Evolutionary conservation across 148 eudicot species (phyloP).

Genomic region (Nepenthes mirabilis): DNA sequence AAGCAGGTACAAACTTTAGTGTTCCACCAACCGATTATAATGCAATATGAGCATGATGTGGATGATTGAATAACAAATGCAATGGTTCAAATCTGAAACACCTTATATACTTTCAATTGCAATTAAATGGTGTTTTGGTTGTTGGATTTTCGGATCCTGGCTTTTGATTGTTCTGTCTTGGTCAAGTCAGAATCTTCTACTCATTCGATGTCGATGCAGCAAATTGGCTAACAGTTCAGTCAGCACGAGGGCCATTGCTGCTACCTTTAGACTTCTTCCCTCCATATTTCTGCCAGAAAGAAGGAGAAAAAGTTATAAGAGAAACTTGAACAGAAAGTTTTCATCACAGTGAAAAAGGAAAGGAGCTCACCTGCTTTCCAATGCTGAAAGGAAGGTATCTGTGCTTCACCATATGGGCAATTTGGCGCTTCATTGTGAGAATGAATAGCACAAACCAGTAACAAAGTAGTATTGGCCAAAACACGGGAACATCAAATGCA

Average conservation of each 20-base stretch:
- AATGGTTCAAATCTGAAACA: slow-evolving; percentile 7
- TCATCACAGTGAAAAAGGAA: neutral
- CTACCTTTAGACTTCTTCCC: slow-evolving; percentile 42
- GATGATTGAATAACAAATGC: slow-evolving; percentile 11
- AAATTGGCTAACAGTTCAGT: slow-evolving; percentile 11
- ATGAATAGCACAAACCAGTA: slow-evolving; percentile 61
- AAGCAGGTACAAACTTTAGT: neutral
- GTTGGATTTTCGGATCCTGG: slow-evolving; percentile 4
- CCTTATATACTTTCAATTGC: slow-evolving; percentile 18
- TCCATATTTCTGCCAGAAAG: slow-evolving; percentile 40
- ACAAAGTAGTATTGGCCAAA: slow-evolving; percentile 52
- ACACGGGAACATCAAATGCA: slow-evolving; percentile 53
- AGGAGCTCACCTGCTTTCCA: slow-evolving; percentile 62
- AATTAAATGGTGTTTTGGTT: slow-evolving; percentile 3
- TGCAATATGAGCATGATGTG: neutral
- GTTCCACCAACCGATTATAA: neutral
- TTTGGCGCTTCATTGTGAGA: slow-evolving; percentile 90
- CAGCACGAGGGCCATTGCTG: slow-evolving; percentile 22
- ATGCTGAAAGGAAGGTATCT: slow-evolving; percentile 67
- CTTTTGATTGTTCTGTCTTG: neutral
- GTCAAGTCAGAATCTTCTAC: neutral
- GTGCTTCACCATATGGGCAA: slow-evolving; percentile 83
- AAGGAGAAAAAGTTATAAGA: neutral
- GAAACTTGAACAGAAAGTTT: neutral
- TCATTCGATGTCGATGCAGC: neutral